phyloP scores from a whole-genome alignment of 176 grass and related monocot species.

The Carex parvula region DNA sequence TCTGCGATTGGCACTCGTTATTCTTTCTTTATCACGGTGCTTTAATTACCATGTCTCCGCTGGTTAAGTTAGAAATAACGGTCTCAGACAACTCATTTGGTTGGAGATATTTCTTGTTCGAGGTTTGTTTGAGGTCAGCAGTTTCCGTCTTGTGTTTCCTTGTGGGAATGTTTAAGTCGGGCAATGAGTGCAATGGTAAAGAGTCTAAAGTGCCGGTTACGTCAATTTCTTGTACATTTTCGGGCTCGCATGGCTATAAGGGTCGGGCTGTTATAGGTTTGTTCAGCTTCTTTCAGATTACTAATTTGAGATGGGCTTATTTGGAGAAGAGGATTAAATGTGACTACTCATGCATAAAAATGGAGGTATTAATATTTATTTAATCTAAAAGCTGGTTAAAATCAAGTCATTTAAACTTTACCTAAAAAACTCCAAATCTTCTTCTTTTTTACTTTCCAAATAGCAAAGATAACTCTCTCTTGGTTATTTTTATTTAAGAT shows the following conservation, averaged over 20 bases:
- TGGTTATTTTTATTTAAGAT: slow-evolving; percentile 2
- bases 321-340: slow-evolving; percentile 43
- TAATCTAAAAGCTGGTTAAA: slow-evolving; percentile 21
- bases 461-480: slow-evolving; percentile 10
- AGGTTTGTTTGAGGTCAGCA: slow-evolving; percentile 63
- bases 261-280: slow-evolving; percentile 45
- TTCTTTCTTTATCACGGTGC: slow-evolving; percentile 53
- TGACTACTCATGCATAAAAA: slow-evolving; percentile 38
- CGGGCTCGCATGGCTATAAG: slow-evolving; percentile 42
- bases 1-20: slow-evolving; percentile 41
- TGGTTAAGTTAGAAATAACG: slow-evolving; percentile 71
- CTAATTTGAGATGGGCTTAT: slow-evolving; percentile 43
- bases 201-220: slow-evolving; percentile 39
- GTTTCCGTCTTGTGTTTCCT: slow-evolving; percentile 86
- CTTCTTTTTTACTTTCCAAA: slow-evolving; percentile 10
- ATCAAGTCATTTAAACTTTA: slow-evolving; percentile 34
- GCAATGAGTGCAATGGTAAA: slow-evolving; percentile 27
- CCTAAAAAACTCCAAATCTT: slow-evolving; percentile 15
- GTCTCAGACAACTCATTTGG: slow-evolving; percentile 56
- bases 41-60: slow-evolving; percentile 61
- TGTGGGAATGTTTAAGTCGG: slow-evolving; percentile 41
- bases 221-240: slow-evolving; percentile 74
- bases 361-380: slow-evolving; percentile 40
- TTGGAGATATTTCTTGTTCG: slow-evolving; percentile 56
- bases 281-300: slow-evolving; percentile 46